Evolutionary conservation across 768 basidiomycete species (phyloP).

Genomic region (Russula sp.): DNA sequence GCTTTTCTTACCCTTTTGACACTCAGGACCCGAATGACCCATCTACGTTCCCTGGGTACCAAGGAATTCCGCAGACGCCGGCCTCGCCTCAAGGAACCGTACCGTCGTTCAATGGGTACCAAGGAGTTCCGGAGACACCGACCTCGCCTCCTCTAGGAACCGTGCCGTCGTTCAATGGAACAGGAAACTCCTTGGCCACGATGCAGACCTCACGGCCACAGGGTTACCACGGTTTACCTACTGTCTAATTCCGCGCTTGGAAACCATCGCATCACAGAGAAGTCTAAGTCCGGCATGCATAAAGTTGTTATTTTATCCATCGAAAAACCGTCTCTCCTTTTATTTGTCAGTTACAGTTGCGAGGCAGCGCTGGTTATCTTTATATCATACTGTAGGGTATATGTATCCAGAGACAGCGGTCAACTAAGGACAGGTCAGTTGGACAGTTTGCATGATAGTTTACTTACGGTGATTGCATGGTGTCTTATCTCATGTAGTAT

Average conservation of each 20-base stretch:
- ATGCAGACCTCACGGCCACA: not conserved
- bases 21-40: slow-evolving; percentile 17
- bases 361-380: not conserved
- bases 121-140: not conserved
- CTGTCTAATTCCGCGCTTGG: not conserved
- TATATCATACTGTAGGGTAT: not conserved
- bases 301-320: not conserved
- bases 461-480: not conserved
- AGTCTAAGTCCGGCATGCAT: not conserved
- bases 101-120: not conserved
- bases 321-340: not conserved
- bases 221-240: slow-evolving; percentile 11
- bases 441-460: not conserved
- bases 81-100: not conserved
- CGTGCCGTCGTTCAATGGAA: not conserved
- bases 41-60: slow-evolving; percentile 12
- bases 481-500: no score
- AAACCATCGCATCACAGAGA: not conserved
- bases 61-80: not conserved
- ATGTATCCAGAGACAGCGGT: not conserved
- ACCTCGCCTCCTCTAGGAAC: not conserved
- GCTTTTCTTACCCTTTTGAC: no score
- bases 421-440: not conserved
- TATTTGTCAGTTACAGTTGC: not conserved
- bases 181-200: not conserved